Evolutionary conservation across 2,329 filamentous ascomycete species (phyloP).

Genomic region (Xylariomycetidae sp.): DNA sequence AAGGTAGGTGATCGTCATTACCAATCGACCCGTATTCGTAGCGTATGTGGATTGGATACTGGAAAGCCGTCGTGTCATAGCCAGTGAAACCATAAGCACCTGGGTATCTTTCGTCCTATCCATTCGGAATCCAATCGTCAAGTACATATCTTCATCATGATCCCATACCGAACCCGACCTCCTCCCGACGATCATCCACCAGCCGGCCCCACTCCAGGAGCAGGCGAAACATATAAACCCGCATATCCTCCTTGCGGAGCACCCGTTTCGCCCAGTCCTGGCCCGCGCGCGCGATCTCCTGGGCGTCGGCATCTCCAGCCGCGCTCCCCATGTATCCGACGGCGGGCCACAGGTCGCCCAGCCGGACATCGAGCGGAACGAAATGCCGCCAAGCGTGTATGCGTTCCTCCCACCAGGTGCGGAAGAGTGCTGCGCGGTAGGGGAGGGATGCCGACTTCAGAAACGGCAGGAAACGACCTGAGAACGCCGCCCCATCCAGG

Average conservation of each 20-base stretch:
- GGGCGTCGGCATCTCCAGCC: constrained; percentile 29
- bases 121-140: no score
- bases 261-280: constrained; percentile 51
- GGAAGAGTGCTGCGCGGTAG: constrained; percentile 57
- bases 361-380: constrained; percentile 51
- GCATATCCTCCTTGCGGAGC: constrained; percentile 53
- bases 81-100: no score
- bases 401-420: constrained; percentile 61
- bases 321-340: constrained; percentile 24
- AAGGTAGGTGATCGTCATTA: no score
- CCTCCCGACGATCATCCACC: constrained; percentile 34
- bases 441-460: constrained; percentile 46
- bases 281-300: constrained; percentile 47
- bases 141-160: no score
- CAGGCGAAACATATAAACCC: constrained; percentile 52
- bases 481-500: constrained; percentile 52
- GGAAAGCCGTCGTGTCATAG: no score
- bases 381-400: constrained; percentile 60
- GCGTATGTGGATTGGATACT: no score
- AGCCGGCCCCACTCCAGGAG: constrained; percentile 43
- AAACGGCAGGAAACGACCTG: constrained; percentile 46
- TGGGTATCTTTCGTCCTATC: no score
- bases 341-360: constrained; percentile 21
- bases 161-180: constrained; percentile 25
- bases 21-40: no score